Base-by-base conservation (phyloP, 1,139 yeast species). In the Geotrichum phurueaensis region DNA sequence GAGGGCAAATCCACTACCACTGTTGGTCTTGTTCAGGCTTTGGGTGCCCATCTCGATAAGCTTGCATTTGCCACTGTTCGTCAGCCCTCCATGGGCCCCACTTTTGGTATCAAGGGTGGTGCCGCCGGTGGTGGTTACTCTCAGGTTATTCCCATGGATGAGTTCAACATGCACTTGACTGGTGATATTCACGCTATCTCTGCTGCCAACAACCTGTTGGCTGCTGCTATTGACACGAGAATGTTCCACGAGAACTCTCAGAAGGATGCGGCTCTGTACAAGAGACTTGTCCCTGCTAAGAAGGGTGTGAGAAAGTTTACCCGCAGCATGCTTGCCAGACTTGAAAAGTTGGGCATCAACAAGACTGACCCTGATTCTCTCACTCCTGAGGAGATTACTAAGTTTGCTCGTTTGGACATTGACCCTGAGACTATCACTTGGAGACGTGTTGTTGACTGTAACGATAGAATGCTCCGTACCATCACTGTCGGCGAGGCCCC, bases 101-200 rank as follows among this genome's bases (percentile, higher is more conserved):
- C 98, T 25, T 94, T 94, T 71, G 99, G 99, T 76, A 89, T 94
- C 72, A 94, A 92, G 76, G 98, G 98, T 75, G 99, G 98, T 76
- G 99, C 99, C 64, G 98, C 99, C 23, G 99, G 99, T 72, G 99
- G 99, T 73, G 99, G 99, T 64, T 94, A 92, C 77, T 86, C 98
- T 7, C 98, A 94, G 78, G 98, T 94, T 55, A 91, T 94, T 71
- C 99, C 99, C 65, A 94, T 94, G 99, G 98, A 94, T 76, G 98
- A 94, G 76, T 94, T 94, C 81, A 94, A 94, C 79, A 84, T 94
- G 91, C 99, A 94, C 75, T 84, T 94, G 67, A 94, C 99, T 59
- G 99, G 99, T 73, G 99, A 94, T 75, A 94, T 94, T 69, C 99
- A 94, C 75, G 99, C 99, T 60, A 90, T 94, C 67, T 85, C 96